Evolutionary conservation across 2,329 filamentous ascomycete species (phyloP), one percentile per base, ranked within the genome.

Genomic region (Penicillium italicum): DNA sequence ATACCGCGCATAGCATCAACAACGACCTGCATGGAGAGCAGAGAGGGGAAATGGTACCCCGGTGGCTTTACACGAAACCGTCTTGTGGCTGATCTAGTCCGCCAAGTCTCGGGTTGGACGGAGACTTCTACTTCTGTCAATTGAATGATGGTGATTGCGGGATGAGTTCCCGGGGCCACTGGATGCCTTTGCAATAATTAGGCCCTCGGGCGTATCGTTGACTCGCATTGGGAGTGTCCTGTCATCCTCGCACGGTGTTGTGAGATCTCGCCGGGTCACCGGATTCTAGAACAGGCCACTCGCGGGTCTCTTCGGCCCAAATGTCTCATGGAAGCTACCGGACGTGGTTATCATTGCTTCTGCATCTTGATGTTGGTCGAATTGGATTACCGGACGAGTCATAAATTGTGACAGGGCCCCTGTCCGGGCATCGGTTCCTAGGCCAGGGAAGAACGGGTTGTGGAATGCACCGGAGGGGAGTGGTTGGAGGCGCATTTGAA

Each of bases 281-380:
- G 63, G 62, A 66, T 65, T 66, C 49, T 65, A 46, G 61, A 65
- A 62, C 56, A 59, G 62, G 59, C 63, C 63, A 65, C 63, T 65
- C 60, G 63, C 59, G 55, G 58, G 59, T 53, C 51, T 58, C 51
- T 60, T 62, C 61, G 62, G 62, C 55, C 59, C 47, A 66, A 65
- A 66, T 62, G 62, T 65, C 62, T 66, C 59, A 66, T 60, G 63
- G 61, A 60, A 59, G 48, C 51, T 53, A 56, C 55, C 57, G 62
- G 59, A 64, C 59, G 51, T 59, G 52, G 45, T 36, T 49, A 53
- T 51, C 57, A 57, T 34, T 65, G 57, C 59, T 60, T 61, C 57
- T 64, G 59, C 61, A 62, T 52, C 55, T 37, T 50, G 38, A 42
- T 49, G 46, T 40, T 36, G 53, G 60, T 47, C 57, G 62, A 62